phyloP scores from a whole-genome alignment of 225 moss, liverwort and hornwort genomes.

The Thuidium tamariscinum region DNA sequence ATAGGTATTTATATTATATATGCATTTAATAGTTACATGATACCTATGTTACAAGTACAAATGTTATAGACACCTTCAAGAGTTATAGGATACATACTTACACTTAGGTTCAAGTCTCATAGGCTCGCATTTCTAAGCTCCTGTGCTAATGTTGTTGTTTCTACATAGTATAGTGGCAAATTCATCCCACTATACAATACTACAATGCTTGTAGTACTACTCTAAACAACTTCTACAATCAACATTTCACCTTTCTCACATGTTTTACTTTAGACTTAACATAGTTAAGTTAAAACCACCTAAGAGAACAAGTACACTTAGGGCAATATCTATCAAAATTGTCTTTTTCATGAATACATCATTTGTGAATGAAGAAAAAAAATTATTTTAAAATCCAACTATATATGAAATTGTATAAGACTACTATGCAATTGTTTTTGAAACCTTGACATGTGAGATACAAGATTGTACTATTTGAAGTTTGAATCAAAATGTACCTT shows the following conservation, averaged over 20 bases:
- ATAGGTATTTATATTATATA: no score
- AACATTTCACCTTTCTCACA: not conserved
- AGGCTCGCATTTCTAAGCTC: no score
- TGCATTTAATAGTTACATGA: no score
- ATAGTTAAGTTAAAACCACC: accelerated
- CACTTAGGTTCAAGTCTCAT: no score
- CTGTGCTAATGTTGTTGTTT: no score
- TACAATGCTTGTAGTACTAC: accelerated
- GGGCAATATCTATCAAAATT: not conserved
- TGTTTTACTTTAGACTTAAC: not conserved
- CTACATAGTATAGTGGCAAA: accelerated
- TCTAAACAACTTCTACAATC: accelerated
- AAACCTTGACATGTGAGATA: not conserved
- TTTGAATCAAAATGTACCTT: not conserved
- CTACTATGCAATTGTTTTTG: not conserved
- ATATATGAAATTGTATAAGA: accelerated
- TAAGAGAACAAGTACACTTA: accelerated
- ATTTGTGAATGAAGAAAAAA: not conserved
- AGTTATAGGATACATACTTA: no score
- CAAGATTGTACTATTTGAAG: not conserved
- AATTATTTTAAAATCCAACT: not conserved
- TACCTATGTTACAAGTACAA: no score
- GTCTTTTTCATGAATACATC: not conserved
- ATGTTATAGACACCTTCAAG: no score
- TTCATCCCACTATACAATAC: accelerated